Percentiles rank a stretch among this genome's conserved stretches.
phyloP scores from a whole-genome alignment of 192 early-diverging fungal species.

The Rhizophlyctis rosea region DNA sequence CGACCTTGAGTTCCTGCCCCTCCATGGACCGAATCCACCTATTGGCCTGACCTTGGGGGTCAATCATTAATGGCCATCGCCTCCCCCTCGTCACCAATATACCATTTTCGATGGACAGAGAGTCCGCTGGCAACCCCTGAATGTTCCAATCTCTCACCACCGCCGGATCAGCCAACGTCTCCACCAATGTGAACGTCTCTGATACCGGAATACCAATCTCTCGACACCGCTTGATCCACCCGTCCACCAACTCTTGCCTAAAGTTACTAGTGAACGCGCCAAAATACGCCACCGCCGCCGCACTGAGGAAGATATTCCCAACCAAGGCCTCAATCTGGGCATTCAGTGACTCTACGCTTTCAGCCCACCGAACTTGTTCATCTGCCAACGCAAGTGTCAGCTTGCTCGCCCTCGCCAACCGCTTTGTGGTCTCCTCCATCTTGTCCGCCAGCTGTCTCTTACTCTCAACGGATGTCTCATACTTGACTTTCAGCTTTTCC shows the following conservation, averaged over 20 bases:
- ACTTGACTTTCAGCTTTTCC: conserved; percentile 53
- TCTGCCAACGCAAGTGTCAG: conserved; percentile 56
- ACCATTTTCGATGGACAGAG: conserved; percentile 59
- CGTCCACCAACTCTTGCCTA: conserved; percentile 39
- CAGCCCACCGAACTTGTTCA: conserved; percentile 61
- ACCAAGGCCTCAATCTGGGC: conserved; percentile 48
- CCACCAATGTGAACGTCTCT: conserved; percentile 49
- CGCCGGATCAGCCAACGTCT: conserved; percentile 52
- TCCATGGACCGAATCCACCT: conserved; percentile 58
- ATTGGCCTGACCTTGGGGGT: conserved; percentile 62
- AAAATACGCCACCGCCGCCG: conserved; percentile 54
- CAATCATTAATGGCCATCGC: conserved; percentile 62
- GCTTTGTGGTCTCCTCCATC: conserved; percentile 59
- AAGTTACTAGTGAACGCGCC: conserved; percentile 60
- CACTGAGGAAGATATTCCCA: conserved; percentile 57
- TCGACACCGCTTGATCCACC: conserved; percentile 47
- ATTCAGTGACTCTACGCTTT: conserved; percentile 50
- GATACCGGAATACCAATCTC: conserved; percentile 57
- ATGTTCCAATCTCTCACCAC: conserved; percentile 61
- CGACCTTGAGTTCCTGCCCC: conserved; percentile 48
- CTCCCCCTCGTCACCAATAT: conserved; percentile 53
- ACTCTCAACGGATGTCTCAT: conserved; percentile 50
- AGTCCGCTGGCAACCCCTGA: conserved; percentile 56
- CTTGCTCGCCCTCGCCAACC: conserved; percentile 54
- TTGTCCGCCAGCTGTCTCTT: conserved; percentile 56